Evolutionary conservation across 768 basidiomycete species (phyloP), one percentile per base, ranked within the genome.

Genomic region (Pluteus cervinus): DNA sequence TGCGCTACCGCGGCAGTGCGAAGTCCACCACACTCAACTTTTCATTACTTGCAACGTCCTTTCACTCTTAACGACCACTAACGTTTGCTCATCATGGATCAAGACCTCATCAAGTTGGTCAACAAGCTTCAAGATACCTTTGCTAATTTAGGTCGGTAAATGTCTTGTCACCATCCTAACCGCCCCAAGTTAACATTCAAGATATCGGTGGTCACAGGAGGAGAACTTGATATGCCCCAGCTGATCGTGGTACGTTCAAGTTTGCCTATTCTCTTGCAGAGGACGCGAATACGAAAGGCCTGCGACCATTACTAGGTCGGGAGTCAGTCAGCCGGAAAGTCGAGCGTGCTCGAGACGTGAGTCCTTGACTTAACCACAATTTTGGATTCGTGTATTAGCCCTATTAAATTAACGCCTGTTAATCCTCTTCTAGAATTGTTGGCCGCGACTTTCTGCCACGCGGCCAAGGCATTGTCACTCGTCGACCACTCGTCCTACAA

Each of bases 121-220:
- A 96, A 96, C 69, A 86, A 82, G 65, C 81, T 97, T 38, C 92
- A 97, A 65, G 89, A 91, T 52, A 91, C 88, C 40, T 91, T 91
- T 65, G 76, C 69, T 61, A 89, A 90, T 52, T 75, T 91, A 36
- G 88, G 87, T 87, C 48, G 49, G 83, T 65, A 34, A 36, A 24
- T 35, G 22, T 41, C 7, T 38, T 49, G 18, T 41, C 39, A 40
- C 29, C 41, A 40, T 46, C 39, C 20, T 25, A 35, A 37, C 40
- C 39, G n/a, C 47, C 31, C 42, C 46, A 41, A 41, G 30, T 37
- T 39, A 26, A 33, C 29, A 35, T 43, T 35, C 40, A 38, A 22
- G 17, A 39, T 44, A 30, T 42, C 35, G 35, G 38, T 45, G 29
- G 37, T 30, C 31, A 20, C 53, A 90, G 87, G 86, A 38, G 88